Conservation (phyloP, 2,329 filamentous ascomycete genomes). For the Arthrinium phaeospermum region DNA sequence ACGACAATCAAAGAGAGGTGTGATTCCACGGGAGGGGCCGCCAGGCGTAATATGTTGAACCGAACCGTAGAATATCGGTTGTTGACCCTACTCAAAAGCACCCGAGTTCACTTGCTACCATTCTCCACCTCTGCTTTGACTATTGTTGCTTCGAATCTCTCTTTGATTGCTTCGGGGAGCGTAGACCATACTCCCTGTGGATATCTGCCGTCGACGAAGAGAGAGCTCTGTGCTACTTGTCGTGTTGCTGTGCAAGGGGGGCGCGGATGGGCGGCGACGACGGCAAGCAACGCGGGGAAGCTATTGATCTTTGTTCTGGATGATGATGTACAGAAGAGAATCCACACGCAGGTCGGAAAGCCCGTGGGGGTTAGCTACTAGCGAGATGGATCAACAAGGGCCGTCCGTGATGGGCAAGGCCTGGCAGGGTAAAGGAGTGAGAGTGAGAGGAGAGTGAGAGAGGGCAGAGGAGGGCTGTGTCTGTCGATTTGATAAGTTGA, state of each 20-base stretch:
- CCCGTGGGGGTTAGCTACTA: conserved; percentile 10
- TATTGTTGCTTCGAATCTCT: neutral
- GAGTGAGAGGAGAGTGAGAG: too few relatives aligned
- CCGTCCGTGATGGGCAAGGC: neutral
- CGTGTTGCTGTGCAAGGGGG: neutral
- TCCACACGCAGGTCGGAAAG: conserved; percentile 5
- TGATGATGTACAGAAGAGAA: conserved; percentile 1
- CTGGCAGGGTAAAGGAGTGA: neutral
- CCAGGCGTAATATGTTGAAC: neutral
- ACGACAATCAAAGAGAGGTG: neutral
- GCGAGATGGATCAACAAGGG: conserved; percentile 12
- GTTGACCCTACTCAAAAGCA: conserved; percentile 5
- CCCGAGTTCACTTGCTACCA: neutral
- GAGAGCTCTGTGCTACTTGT: neutral
- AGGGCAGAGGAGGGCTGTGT: neutral
- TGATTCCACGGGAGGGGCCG: neutral
- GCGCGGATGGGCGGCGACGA: neutral
- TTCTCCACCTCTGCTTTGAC: neutral
- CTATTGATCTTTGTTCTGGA: neutral
- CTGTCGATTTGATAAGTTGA: neutral
- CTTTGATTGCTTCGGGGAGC: neutral
- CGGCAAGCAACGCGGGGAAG: conserved; percentile 10
- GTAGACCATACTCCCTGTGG: neutral
- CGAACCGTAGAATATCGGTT: neutral
- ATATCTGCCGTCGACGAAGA: neutral